phyloP scores from a whole-genome alignment of 2,329 filamentous ascomycete species.

The Venturia aucupariae region DNA sequence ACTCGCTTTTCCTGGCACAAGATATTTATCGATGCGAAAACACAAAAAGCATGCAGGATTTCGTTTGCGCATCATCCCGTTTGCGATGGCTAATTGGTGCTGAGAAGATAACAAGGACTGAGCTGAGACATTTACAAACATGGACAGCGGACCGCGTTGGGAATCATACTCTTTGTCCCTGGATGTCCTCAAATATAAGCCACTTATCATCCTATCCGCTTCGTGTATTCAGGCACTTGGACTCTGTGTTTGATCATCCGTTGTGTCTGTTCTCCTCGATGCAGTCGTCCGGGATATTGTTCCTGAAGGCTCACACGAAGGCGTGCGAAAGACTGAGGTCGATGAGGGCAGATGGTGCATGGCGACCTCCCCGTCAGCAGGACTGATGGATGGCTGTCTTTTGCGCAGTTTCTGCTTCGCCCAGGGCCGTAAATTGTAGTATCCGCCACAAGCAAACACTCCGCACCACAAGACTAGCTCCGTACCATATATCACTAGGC shows the following conservation, averaged over 20 bases:
- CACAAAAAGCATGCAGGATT: neutral
- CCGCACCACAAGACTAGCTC: constrained; percentile 60
- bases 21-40: neutral
- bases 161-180: neutral
- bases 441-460: constrained; percentile 55
- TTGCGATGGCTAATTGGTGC: neutral
- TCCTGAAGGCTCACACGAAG: constrained; percentile 29
- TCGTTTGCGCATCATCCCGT: neutral
- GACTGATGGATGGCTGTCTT: constrained; percentile 15
- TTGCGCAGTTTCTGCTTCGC: constrained; percentile 29
- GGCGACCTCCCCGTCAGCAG: constrained; percentile 21
- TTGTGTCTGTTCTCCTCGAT: constrained; percentile 6
- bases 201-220: neutral
- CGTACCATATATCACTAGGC: constrained; percentile 57
- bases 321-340: constrained; percentile 55
- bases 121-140: neutral
- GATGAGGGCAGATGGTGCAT: constrained; percentile 47
- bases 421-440: constrained; percentile 56
- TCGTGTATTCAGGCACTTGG: neutral
- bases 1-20: neutral
- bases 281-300: neutral
- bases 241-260: constrained; percentile 7
- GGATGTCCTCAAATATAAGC: constrained; percentile 8
- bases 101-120: too few relatives aligned
- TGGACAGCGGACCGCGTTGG: neutral